Conservation (phyloP, 2,329 filamentous ascomycete species). For the Verruconis gallopava region DNA sequence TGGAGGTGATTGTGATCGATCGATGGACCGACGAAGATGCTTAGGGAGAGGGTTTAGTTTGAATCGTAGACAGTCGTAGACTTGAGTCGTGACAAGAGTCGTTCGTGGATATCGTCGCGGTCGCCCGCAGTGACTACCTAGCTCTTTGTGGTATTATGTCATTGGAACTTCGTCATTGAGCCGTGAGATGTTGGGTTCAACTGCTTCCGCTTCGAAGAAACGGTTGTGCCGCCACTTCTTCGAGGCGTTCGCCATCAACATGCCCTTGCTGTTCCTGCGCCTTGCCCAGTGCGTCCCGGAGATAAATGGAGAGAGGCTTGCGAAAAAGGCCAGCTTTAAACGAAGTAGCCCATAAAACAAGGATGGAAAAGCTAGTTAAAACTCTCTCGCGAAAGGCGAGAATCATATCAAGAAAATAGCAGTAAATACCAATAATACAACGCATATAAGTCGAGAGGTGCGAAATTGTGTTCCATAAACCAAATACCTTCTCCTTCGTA, state of each 20-base stretch:
- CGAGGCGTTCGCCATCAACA: background rate
- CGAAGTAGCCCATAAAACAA: too few relatives aligned
- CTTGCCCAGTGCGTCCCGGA: background rate
- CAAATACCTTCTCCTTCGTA: slow-evolving; percentile 8
- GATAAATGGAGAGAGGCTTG: background rate
- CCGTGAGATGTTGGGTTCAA: slow-evolving; percentile 1
- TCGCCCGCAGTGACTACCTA: slow-evolving; percentile 7
- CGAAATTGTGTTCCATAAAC: background rate
- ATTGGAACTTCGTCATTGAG: slow-evolving; percentile 7
- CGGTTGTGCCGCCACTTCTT: slow-evolving; percentile 2
- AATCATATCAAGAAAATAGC: slow-evolving; percentile 2
- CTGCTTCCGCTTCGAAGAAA: background rate
- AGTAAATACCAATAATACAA: slow-evolving; percentile 8
- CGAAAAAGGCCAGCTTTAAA: slow-evolving; percentile 1
- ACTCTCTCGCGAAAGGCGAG: background rate
- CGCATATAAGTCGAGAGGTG: background rate
- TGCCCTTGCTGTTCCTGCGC: too few relatives aligned
- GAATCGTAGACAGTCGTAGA: slow-evolving; percentile 8
- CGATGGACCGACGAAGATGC: too few relatives aligned
- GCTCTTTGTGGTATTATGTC: slow-evolving; percentile 10
- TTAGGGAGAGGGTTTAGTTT: background rate
- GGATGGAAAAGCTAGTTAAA: too few relatives aligned
- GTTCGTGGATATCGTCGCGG: slow-evolving; percentile 2
- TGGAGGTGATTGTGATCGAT: too few relatives aligned
- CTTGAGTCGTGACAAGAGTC: slow-evolving; percentile 9